Evolutionary conservation across 228 moss, liverwort and hornwort genomes (phyloP), one percentile per base, ranked within the genome.

Genomic region (Sphagnum magellanicum): DNA sequence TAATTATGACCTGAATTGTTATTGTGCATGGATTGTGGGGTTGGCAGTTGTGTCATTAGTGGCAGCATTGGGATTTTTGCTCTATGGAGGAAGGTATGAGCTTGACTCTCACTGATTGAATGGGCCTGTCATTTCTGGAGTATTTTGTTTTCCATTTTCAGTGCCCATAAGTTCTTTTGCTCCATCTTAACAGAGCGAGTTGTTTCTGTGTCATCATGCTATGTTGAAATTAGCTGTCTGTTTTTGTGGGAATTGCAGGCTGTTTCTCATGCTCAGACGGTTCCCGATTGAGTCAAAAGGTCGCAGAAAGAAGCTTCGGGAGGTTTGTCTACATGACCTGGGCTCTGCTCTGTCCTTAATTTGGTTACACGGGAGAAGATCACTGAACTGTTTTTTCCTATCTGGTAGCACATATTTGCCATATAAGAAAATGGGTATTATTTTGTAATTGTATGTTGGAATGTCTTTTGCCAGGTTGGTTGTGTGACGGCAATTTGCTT

Each of bases 251-350:
- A 11, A 62, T 6, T 32, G 50, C 77, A 94, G 92, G 76, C 83
- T 98, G 61, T 94, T 98, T 78, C 90, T 91, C 55, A 91, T 98
- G 91, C 85, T 98, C 17, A 85, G 92, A 76, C 87, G 90, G 75
- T 98, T 98, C 73, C 98, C 98, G 8, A 98, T 98, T 17, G 94
- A 98, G 81, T 93, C 94, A 9, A 93, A 98, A 76, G 98, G 98
- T 63, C 88, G 94, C 8, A 85, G 92, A 75, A 92, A 90, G 81
- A 98, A 98, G 74, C 81, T 98, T 16, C 82, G 92, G 50, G 98
- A 98, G 87, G 98, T 88, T 59, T 50, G 53, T 66, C 0, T 64
- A 50, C 12, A 5, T 10, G 6, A 9, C 6, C 46, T 16, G 6
- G n/a, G 17, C 49, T 62, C 11, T n/a, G 6, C 8, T 48, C 49